Evolutionary conservation across 2,329 filamentous ascomycete genomes (phyloP).

Genomic region (Hymenoscyphus repandus): DNA sequence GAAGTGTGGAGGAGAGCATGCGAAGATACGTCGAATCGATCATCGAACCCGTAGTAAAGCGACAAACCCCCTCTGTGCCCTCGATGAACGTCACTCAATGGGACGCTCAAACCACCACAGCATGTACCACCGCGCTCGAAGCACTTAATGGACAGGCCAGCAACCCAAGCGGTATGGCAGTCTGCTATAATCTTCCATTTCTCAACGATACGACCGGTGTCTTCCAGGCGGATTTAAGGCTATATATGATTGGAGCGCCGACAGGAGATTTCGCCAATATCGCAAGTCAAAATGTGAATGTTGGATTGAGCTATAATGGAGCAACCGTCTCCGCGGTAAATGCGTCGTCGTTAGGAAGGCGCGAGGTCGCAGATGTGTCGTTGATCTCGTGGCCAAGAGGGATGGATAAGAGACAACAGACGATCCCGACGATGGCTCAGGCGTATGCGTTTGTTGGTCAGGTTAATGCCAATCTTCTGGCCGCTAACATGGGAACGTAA

Average conservation of each 20-base stretch:
- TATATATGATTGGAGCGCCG: slow-evolving; percentile 64
- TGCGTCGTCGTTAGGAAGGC: slow-evolving; percentile 17
- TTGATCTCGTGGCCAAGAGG: slow-evolving; percentile 25
- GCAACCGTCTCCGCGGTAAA: slow-evolving; percentile 46
- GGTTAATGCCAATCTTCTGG: slow-evolving; percentile 54
- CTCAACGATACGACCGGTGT: slow-evolving; percentile 62
- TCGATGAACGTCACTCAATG: slow-evolving; percentile 47
- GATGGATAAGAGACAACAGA: slow-evolving; percentile 18
- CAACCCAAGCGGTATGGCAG: slow-evolving; percentile 71
- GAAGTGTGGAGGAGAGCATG: slow-evolving; percentile 24
- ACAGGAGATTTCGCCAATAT: slow-evolving; percentile 48
- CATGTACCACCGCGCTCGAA: slow-evolving; percentile 54
- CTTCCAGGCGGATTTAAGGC: slow-evolving; percentile 71
- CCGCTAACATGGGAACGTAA: slow-evolving; percentile 54
- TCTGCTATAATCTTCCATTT: slow-evolving; percentile 77
- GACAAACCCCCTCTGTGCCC: slow-evolving; percentile 15
- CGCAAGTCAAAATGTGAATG: slow-evolving; percentile 46
- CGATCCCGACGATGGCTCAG: slow-evolving; percentile 45
- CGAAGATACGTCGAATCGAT: slow-evolving; percentile 28
- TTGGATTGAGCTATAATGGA: slow-evolving; percentile 49
- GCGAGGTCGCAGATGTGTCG: slow-evolving; percentile 17
- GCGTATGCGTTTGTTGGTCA: slow-evolving; percentile 64
- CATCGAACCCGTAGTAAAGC: slow-evolving; percentile 28
- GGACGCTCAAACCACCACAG: slow-evolving; percentile 48
- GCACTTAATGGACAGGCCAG: slow-evolving; percentile 49